Conservation (phyloP, 192 early-diverging fungal species). For the Podila minutissima region DNA sequence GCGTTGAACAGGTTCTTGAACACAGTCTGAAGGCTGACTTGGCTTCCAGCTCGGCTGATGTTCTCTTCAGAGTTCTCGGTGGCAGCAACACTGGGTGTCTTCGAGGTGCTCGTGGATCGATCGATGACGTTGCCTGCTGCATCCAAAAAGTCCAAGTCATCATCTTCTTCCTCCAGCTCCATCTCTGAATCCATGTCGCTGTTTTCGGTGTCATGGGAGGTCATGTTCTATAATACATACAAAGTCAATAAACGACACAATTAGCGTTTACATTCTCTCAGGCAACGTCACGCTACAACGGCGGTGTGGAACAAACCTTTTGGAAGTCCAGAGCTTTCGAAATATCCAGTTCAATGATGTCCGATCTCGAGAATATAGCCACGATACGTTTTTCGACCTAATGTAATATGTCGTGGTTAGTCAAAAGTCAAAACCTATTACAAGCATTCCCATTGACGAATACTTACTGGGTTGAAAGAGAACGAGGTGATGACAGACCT, state of each 20-base stretch:
- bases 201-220: conserved; percentile 14
- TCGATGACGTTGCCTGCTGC: conserved; percentile 44
- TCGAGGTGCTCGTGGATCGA: conserved; percentile 17
- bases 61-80: conserved; percentile 36
- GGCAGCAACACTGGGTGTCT: conserved; percentile 23
- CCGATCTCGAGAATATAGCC: conserved; percentile 71
- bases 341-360: conserved; percentile 78
- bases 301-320: neutral
- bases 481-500: conserved; percentile 59
- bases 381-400: conserved; percentile 66
- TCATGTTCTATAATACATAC: conserved; percentile 3
- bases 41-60: conserved; percentile 22
- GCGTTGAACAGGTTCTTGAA: conserved; percentile 37
- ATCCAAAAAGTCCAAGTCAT: conserved; percentile 39
- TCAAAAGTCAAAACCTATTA: too few relatives aligned
- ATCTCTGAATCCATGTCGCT: conserved; percentile 51
- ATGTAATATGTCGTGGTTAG: neutral
- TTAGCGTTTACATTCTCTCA: too few relatives aligned
- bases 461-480: conserved; percentile 61
- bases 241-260: too few relatives aligned
- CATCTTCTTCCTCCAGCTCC: conserved; percentile 36
- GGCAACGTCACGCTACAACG: too few relatives aligned
- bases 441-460: conserved; percentile 19
- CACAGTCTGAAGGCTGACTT: conserved; percentile 31
- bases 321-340: conserved; percentile 53